Conservation (phyloP, 2,329 filamentous ascomycete species). For the Chalara sp. region DNA sequence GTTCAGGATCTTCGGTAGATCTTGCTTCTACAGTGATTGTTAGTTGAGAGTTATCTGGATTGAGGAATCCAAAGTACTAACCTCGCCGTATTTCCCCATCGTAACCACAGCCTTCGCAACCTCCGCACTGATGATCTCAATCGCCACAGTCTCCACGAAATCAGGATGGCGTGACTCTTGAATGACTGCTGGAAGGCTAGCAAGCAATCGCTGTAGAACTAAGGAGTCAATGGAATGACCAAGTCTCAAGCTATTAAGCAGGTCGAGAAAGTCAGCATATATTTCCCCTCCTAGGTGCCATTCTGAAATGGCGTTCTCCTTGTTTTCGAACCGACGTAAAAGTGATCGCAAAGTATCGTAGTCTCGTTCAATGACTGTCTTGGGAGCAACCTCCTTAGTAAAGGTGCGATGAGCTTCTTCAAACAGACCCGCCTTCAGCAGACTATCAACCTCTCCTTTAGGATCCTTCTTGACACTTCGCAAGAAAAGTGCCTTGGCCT, state of each 20-base stretch:
- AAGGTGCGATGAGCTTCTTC: conserved; percentile 81
- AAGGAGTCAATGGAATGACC: conserved; percentile 33
- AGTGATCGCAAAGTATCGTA: conserved; percentile 63
- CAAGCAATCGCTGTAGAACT: conserved; percentile 49
- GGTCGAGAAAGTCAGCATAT: conserved; percentile 56
- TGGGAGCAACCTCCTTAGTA: conserved; percentile 71
- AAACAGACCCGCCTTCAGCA: conserved; percentile 71
- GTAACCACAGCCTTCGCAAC: conserved; percentile 61
- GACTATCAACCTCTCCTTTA: conserved; percentile 66
- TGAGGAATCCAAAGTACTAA: conserved; percentile 29
- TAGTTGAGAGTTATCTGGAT: not conserved
- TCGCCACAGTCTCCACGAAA: conserved; percentile 60
- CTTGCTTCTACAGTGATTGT: conserved; percentile 29
- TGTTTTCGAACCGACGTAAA: conserved; percentile 63
- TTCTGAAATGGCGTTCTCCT: conserved; percentile 54
- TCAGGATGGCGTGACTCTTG: conserved; percentile 25
- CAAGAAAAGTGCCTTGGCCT: conserved; percentile 78
- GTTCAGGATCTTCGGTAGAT: conserved; percentile 43
- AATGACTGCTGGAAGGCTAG: conserved; percentile 46
- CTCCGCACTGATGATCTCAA: conserved; percentile 73
- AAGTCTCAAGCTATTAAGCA: conserved; percentile 39
- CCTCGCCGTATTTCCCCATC: conserved; percentile 47
- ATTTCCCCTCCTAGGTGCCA: conserved; percentile 79
- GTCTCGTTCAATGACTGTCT: conserved; percentile 75
- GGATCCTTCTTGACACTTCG: conserved; percentile 65